These are phyloP conservation scores for Laetiporus sulphureus DNA, from an alignment of 1,284 basidiomycete genomes.

Conservation along the genomic window DNA sequence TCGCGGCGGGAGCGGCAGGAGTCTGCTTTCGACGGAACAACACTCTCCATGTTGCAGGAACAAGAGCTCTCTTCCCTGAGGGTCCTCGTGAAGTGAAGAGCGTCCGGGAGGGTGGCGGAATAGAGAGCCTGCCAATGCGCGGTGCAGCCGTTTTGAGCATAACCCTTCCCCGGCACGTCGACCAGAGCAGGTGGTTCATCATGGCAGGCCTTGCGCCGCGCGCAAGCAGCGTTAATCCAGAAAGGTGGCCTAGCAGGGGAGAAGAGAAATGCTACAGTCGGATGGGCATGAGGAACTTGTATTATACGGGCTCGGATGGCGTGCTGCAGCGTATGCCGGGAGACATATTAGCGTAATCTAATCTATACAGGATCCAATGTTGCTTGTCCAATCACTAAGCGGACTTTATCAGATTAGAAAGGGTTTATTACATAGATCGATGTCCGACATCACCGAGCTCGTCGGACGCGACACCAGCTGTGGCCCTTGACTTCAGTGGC, in stretches of 20 bases:
- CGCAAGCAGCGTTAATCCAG: no score
- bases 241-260: neutral
- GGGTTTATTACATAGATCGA: no score
- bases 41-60: neutral
- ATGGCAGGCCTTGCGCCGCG: no score
- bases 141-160: neutral
- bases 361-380: neutral
- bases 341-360: neutral
- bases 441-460: no score
- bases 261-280: neutral
- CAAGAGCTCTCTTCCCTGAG: neutral
- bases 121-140: no score
- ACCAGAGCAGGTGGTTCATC: neutral
- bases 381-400: neutral
- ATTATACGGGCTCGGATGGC: neutral
- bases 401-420: neutral
- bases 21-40: neutral
- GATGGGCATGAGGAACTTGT: no score
- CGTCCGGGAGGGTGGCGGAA: no score
- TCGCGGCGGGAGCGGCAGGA: neutral
- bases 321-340: neutral
- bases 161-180: neutral
- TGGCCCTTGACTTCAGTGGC: no score
- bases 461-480: no score
- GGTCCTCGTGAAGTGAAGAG: no score